These are phyloP conservation scores for Tylopilus plumbeoviolaceoides DNA, from an alignment of 768 basidiomycete species.

Conservation along the genomic window DNA sequence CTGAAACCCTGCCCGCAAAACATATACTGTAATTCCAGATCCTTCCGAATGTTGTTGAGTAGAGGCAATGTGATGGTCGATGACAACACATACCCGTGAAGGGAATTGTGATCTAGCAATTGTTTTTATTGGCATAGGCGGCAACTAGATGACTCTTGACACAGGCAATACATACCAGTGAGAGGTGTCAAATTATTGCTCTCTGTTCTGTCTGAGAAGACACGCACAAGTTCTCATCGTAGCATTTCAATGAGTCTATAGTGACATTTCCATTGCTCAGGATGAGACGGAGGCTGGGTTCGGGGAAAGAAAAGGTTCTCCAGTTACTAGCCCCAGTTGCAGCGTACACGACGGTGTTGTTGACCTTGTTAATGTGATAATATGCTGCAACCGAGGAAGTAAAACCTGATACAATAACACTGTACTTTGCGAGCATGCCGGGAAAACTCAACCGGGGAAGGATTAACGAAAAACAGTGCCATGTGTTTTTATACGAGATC, in stretches of 20 bases:
- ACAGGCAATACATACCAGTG: conserved; percentile 5
- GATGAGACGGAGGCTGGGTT: conserved; percentile 1
- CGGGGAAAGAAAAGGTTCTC: conserved; percentile 3
- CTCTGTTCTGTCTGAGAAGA: background rate
- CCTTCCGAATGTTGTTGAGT: conserved; percentile 2
- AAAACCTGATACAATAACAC: background rate
- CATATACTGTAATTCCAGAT: conserved; percentile 15
- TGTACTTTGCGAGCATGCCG: background rate
- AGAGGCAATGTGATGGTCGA: background rate
- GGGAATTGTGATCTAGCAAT: conserved; percentile 12
- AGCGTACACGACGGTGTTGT: conserved; percentile 5
- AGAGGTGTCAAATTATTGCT: no score
- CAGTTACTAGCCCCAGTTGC: background rate
- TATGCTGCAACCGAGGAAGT: conserved; percentile 1
- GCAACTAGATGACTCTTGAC: conserved; percentile 13
- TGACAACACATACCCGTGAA: conserved; percentile 9
- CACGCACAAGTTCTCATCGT: conserved; percentile 14
- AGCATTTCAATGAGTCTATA: conserved; percentile 13
- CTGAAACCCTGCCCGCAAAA: conserved; percentile 10
- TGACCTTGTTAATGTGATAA: conserved; percentile 14
- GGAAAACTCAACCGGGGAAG: background rate
- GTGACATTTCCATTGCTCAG: background rate
- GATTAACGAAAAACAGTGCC: background rate
- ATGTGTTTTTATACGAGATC: background rate
- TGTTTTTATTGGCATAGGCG: background rate